phyloP scores from a whole-genome alignment of 2,329 filamentous ascomycete genomes.

The Colletotrichum sp. region DNA sequence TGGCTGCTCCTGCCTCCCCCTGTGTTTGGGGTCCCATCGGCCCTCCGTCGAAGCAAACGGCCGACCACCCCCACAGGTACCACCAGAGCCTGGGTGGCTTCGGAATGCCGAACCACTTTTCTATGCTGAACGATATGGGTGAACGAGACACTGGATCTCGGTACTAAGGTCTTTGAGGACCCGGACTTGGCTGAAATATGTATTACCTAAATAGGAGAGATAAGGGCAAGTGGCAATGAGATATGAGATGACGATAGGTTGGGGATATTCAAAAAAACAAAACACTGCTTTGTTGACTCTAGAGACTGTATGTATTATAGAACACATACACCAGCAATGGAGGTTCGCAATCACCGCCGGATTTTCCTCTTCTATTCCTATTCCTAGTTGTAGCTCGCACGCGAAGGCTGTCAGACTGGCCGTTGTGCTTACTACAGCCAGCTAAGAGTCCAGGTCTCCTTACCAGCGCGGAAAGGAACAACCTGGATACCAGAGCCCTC shows the following conservation, averaged over 20 bases:
- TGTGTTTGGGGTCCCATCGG: slow-evolving; percentile 33
- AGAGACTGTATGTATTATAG: slow-evolving; percentile 18
- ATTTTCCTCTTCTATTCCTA: too few species aligned
- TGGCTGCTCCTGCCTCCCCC: slow-evolving; percentile 13
- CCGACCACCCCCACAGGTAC: background rate
- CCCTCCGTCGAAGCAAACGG: slow-evolving; percentile 25
- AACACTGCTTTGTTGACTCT: background rate
- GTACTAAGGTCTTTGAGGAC: background rate
- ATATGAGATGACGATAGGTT: slow-evolving; percentile 6
- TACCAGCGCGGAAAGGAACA: slow-evolving; percentile 67
- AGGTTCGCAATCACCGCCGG: background rate
- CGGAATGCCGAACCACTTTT: background rate
- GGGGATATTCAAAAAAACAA: background rate
- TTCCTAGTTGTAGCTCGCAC: background rate
- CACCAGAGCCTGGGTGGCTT: background rate
- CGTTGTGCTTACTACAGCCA: slow-evolving; percentile 37
- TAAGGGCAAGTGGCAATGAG: background rate
- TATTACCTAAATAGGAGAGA: background rate
- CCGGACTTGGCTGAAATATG: background rate
- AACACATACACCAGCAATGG: slow-evolving; percentile 7
- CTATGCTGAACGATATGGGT: background rate
- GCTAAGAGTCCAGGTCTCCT: slow-evolving; percentile 60
- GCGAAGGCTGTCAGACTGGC: background rate
- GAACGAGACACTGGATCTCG: background rate
- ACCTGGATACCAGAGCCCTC: slow-evolving; percentile 63